These are phyloP conservation scores for Coprinopsis sp. DNA, from an alignment of 768 basidiomycete species.

Conservation along the genomic window DNA sequence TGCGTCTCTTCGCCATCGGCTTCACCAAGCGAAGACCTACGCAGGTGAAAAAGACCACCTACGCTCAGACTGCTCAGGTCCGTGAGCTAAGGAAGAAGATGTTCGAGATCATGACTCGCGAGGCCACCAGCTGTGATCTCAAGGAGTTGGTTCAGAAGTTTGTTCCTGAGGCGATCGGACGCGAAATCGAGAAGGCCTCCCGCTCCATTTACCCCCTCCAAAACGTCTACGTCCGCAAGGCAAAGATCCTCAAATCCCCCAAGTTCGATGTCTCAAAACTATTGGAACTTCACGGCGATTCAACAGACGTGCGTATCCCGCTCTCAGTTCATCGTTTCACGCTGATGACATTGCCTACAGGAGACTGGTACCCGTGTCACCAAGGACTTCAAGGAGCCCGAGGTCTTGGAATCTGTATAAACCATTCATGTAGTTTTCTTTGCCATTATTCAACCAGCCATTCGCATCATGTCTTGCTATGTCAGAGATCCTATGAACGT, in stretches of 20 bases:
- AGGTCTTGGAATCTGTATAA: conserved; percentile 89
- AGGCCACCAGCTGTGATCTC: conserved; percentile 91
- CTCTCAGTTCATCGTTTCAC: conserved; percentile 9
- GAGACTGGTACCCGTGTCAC: conserved; percentile 92
- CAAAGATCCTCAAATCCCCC: conserved; percentile 97
- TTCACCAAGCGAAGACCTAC: conserved; percentile 97
- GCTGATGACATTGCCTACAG: conserved; percentile 32
- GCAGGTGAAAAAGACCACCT: conserved; percentile 99
- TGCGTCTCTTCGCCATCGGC: conserved; percentile 97
- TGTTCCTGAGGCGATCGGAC: conserved; percentile 96
- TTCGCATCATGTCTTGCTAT: conserved; percentile 24
- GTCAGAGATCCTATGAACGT: conserved; percentile 18
- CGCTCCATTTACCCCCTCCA: conserved; percentile 97
- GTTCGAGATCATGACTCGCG: conserved; percentile 98
- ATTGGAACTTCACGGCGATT: conserved; percentile 94
- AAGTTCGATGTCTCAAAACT: conserved; percentile 96
- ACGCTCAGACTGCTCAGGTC: conserved; percentile 92
- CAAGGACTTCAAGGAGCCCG: conserved; percentile 98
- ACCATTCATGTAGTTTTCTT: conserved; percentile 31
- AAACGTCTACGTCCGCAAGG: conserved; percentile 99
- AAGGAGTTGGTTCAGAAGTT: conserved; percentile 99
- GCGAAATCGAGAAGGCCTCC: conserved; percentile 98
- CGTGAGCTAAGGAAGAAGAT: conserved; percentile 99
- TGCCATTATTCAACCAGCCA: conserved; percentile 21
- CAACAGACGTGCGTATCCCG: conserved; percentile 71